Percentiles rank a stretch among this genome's conserved stretches.
phyloP scores from a whole-genome alignment of 106 monocot genomes.

The Xerophyta viscosa region DNA sequence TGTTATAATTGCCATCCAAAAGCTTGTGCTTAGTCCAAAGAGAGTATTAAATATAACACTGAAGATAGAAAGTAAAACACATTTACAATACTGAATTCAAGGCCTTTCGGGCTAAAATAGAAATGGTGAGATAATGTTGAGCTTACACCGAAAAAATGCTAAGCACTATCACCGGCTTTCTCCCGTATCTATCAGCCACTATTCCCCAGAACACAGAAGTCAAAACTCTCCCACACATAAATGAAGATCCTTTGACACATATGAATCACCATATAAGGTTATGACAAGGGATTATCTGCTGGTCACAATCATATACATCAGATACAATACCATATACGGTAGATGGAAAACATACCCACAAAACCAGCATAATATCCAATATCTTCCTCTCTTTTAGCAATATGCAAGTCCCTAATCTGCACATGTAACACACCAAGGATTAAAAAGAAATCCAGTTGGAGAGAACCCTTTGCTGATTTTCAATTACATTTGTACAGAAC shows the following conservation, averaged over 20 bases:
- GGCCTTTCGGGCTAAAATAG: too few relatives aligned
- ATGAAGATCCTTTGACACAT: slow-evolving; percentile 30
- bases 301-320: too few relatives aligned
- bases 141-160: slow-evolving; percentile 31
- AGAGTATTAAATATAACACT: slow-evolving; percentile 65
- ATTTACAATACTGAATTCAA: too few relatives aligned
- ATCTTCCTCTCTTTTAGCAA: slow-evolving; percentile 41
- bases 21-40: slow-evolving; percentile 62
- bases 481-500: too few relatives aligned
- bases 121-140: background rate
- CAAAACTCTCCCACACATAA: slow-evolving; percentile 47
- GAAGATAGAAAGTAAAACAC: too few relatives aligned
- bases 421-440: background rate
- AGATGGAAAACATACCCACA: slow-evolving; percentile 24
- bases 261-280: background rate
- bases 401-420: slow-evolving; percentile 38
- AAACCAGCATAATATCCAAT: slow-evolving; percentile 63
- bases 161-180: slow-evolving; percentile 44
- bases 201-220: slow-evolving; percentile 50
- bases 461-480: too few relatives aligned
- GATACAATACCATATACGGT: background rate
- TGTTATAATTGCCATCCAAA: slow-evolving; percentile 72
- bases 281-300: too few relatives aligned
- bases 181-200: slow-evolving; percentile 45
- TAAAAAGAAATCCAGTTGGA: too few relatives aligned